Evolutionary conservation across 805 yeast species (phyloP), one percentile per base, ranked within the genome.

Genomic region (Clavispora carvajalis): DNA sequence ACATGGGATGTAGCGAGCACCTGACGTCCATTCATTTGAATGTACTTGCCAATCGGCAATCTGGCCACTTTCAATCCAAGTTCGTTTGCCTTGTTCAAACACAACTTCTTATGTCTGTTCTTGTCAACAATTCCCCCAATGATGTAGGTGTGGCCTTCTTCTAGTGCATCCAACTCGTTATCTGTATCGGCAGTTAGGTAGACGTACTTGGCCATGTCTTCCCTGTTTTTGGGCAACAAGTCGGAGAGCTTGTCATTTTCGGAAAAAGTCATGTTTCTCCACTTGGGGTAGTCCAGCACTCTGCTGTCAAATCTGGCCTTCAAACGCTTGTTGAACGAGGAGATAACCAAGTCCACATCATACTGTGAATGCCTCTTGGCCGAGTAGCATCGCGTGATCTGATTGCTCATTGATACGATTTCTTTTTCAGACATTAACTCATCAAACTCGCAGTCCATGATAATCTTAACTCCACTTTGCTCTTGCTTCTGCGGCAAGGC

Each of bases 121-220:
- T 91, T 91, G 60, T 91, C 99, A 3, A 91, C 98, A 41, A 91
- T 91, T 0, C 98, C 99, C 8, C 99, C 99, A 37, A 91, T 80
- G 33, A 91, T 78, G 52, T 91, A 91, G 0, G 95, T 85, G 57
- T 73, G 69, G 3, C 82, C 85, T 5, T 79, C 77, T 45, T 82
- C 79, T 39, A 91, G 66, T 19, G 69, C 76, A 9, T 74, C 77
- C 25, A 93, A 53, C 17, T 70, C 77, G 7, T 82, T 84, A 7
- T 81, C 85, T 0, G 96, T 82, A 53, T 91, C 99, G 0, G 97
- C 95, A 0, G 95, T 82, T 26, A 91, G 64, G 54, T 93, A 91
- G 0, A 87, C 73, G 30, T 65, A 69, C 26, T 74, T 73, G 2
- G 65, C 51, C 34, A 57, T 52, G 26, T 68, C 70, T 18, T 48